Base-by-base conservation (phyloP, 129 eudicot species). In the Lactuca sativa region DNA sequence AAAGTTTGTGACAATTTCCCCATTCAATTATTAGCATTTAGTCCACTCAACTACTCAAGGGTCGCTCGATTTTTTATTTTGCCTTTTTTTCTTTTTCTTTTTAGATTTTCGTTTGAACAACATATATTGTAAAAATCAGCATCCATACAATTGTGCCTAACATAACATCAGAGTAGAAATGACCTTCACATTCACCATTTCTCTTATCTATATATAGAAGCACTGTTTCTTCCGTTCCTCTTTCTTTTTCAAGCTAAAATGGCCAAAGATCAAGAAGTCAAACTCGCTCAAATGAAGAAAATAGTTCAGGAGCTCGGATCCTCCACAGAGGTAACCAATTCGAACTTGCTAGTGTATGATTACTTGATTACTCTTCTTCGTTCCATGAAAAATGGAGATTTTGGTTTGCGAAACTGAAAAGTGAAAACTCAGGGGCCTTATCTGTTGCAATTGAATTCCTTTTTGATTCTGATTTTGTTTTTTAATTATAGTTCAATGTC, bases 281-380 rank as follows among this genome's bases (percentile, higher is more conserved):
- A 78, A 32, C 66, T 87, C 14, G 66, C 69, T 77, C 87, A 84
- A 69, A 62, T 84, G 82, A 82, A 80, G 69, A 53, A 63, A 64
- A 41, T 78, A 48, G 80, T 87, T 67, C 63, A 79, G 53, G 62
- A 73, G 63, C 95, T 82, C 38, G 90, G 95, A 14, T 78, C 83
- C 65, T 79, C 87, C 11, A 18, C 75, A 9, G 81, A 68, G 83
- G 93, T 86, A 78, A 64, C 12, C 36, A 49, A 9, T 36, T 9
- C 10, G 4, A 61, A 47, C 3, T 21, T 52, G 13, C 37, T 43
- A 64, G 11, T 41, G 3, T 44, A 9, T 6, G 8, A 60, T 58
- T 30, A 25, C 4, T 58, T 11, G 40, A 30, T 58, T 58, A 57
- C 40, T 58, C 36, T 60, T 31, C 63, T 11, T 58, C 63, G 3